Evolutionary conservation across 2,329 filamentous ascomycete genomes (phyloP), one percentile per base, ranked within the genome.

Genomic region (Hysterium pulicare): DNA sequence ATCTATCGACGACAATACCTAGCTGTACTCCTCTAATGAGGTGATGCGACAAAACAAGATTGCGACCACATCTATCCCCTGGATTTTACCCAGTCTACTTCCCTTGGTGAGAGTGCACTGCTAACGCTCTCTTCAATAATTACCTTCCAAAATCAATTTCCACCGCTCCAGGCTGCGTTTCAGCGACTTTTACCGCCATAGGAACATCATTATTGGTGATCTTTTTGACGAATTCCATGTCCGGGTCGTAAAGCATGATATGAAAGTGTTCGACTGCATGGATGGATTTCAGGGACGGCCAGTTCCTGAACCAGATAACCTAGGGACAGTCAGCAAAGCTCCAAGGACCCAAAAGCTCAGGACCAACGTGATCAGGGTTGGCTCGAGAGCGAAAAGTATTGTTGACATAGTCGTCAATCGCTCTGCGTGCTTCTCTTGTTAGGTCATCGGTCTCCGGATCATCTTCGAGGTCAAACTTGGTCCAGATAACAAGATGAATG

Each of bases 231-330:
- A 94, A 88, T 3, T 72, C 75, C 30, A 74, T 72, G 54, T 91
- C 83, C 1, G 90, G 84, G 53, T 87, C 76, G 63, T 84, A 86
- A 41, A 96, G 72, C 89, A 96, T 90, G 59, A 96, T 84, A 66
- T 97, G 91, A 60, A 97, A 93, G 64, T 97, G 91, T 72, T 96
- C 90, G 9, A 97, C 81, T 1, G 86, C 82, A 55, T 89, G 81
- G 21, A 97, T 81, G 19, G 86, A 93, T 71, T 95, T 95, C 52
- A 96, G 71, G 13, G 78, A 80, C 41, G 75, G 78, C 89, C 90
- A 95, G 59, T 97, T 97, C 72, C 87, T 94, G 71, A 96, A 96
- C 89, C 90, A 97, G 47, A 90, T 63, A 33, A 86, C 79, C 72
- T 76, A 62, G 66, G 33, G 17, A n/a, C 11, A 31, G 20, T 30